Conservation (phyloP, 176 grass and related monocot species). For the Avena atlantica region DNA sequence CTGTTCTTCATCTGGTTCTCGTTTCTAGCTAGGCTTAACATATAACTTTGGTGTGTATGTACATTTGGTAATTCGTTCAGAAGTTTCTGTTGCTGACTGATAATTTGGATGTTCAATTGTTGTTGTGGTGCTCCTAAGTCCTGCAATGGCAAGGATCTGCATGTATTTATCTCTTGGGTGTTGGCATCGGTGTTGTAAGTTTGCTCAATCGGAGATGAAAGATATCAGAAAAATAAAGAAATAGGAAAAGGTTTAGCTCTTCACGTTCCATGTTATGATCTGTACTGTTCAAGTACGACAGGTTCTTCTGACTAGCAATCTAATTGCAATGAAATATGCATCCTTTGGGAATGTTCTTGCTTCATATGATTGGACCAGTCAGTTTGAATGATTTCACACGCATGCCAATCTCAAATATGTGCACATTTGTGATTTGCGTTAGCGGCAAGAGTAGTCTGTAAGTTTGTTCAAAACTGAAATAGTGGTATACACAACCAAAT, state of each 20-base stretch:
- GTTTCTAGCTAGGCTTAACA: conserved; percentile 31
- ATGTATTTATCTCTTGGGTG: conserved; percentile 1
- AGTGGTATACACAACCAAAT: background rate
- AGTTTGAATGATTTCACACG: background rate
- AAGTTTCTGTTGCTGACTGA: background rate
- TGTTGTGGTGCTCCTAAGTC: conserved; percentile 42
- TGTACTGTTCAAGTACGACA: too few relatives aligned
- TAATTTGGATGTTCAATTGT: background rate
- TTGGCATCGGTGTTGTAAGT: background rate
- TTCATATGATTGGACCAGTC: background rate
- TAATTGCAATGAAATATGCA: background rate
- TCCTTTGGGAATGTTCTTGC: background rate
- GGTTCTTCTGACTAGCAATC: too few relatives aligned
- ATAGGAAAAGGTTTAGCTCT: background rate
- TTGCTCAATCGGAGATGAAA: background rate
- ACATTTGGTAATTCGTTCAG: conserved; percentile 19
- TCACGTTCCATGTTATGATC: background rate
- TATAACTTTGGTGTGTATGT: conserved; percentile 17
- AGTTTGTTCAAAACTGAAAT: background rate
- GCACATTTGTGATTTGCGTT: background rate
- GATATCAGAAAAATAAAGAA: background rate
- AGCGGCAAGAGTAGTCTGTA: background rate
- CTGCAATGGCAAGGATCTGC: conserved; percentile 48
- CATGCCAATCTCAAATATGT: background rate
- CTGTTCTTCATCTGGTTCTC: conserved; percentile 3